A percentile compares a stretch with the other conserved stretches of the same genome.
Conservation (phyloP, 179 eudicot species). For the Gypsophila paniculata region DNA sequence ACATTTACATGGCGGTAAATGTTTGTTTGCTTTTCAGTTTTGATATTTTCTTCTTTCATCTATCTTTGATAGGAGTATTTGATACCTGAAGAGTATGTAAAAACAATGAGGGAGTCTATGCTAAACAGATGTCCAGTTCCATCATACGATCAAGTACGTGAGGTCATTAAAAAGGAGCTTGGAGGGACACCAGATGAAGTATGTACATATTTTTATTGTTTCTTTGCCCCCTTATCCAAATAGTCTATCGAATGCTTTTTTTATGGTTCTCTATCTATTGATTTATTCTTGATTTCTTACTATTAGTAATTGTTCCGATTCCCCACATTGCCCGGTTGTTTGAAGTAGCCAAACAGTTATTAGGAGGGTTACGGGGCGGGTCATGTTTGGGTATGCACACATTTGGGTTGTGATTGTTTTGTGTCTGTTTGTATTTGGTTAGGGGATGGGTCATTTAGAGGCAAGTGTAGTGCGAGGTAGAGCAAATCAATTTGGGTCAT, state of each 20-base stretch:
- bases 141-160: slow-evolving; percentile 83
- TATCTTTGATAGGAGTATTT: slow-evolving; percentile 62
- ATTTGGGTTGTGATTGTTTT: too few relatives aligned
- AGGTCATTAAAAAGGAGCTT: slow-evolving; percentile 79
- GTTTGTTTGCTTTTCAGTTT: not conserved
- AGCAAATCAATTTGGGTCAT: too few relatives aligned
- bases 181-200: slow-evolving; percentile 92
- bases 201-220: slow-evolving; percentile 22
- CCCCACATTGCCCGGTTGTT: too few relatives aligned
- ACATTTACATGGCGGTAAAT: not conserved
- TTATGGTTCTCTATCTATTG: not conserved
- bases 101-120: slow-evolving; percentile 84
- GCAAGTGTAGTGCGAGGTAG: too few relatives aligned
- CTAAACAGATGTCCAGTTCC: slow-evolving; percentile 90
- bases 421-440: too few relatives aligned
- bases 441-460: too few relatives aligned
- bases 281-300: not conserved
- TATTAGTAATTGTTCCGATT: not conserved
- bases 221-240: not conserved
- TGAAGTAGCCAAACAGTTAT: too few relatives aligned
- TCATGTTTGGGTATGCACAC: too few relatives aligned
- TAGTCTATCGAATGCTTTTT: too few relatives aligned
- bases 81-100: slow-evolving; percentile 83
- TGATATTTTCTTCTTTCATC: slow-evolving; percentile 17
- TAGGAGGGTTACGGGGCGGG: too few relatives aligned